These are phyloP conservation scores for Millerozyma acaciae DNA, from an alignment of 805 yeast species.

Conservation along the genomic window DNA sequence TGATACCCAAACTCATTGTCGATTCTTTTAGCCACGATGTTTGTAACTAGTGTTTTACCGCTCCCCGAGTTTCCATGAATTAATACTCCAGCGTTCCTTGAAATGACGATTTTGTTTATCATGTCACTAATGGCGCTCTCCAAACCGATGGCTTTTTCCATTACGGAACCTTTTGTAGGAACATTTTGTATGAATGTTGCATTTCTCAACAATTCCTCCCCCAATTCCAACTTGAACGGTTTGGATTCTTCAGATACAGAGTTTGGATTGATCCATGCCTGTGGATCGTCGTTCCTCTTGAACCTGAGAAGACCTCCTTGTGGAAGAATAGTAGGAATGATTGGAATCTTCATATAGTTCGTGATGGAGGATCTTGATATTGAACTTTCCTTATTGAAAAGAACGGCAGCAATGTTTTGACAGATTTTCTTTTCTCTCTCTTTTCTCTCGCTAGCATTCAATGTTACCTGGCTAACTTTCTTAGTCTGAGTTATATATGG, in stretches of 20 bases:
- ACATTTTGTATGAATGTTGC: constrained; percentile 33
- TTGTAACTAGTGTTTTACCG: constrained; percentile 66
- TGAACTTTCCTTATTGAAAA: constrained; percentile 15
- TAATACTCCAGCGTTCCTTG: constrained; percentile 51
- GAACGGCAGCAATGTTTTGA: constrained; percentile 14
- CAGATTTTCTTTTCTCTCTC: constrained; percentile 16
- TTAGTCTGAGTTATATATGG: constrained; percentile 50
- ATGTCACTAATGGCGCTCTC: constrained; percentile 41
- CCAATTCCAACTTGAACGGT: constrained; percentile 43
- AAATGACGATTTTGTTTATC: constrained; percentile 37
- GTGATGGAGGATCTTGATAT: constrained; percentile 41
- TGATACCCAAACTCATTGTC: constrained; percentile 37
- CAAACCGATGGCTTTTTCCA: constrained; percentile 51
- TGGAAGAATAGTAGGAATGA: constrained; percentile 44
- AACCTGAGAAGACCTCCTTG: constrained; percentile 58
- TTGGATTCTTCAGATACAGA: constrained; percentile 20
- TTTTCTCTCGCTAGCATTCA: constrained; percentile 28
- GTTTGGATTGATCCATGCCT: constrained; percentile 40
- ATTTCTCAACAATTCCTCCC: constrained; percentile 45
- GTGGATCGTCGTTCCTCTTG: constrained; percentile 40
- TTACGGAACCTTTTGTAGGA: constrained; percentile 1
- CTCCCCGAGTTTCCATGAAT: constrained; percentile 75
- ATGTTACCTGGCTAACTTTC: constrained; percentile 22
- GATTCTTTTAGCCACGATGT: constrained; percentile 38
- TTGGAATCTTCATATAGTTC: constrained; percentile 50